Evolutionary conservation across 495 filamentous ascomycete genomes (phyloP).

Genomic region (Pseudotulostoma volvatum): DNA sequence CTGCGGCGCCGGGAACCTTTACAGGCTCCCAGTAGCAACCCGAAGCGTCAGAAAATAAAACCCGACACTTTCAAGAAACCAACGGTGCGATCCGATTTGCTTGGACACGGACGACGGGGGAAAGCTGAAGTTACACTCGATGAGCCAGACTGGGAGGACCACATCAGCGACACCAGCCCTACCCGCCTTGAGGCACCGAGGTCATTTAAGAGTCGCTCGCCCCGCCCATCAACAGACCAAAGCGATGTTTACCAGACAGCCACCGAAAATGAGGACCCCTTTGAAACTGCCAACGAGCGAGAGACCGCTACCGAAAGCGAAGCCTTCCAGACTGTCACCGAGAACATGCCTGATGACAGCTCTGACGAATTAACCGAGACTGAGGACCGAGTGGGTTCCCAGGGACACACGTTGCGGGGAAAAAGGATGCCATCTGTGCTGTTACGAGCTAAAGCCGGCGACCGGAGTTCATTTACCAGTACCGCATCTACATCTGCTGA

Average conservation of each 20-base stretch:
- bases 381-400: constrained; percentile 39
- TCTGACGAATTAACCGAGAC: constrained; percentile 80
- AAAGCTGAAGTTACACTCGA: constrained; percentile 59
- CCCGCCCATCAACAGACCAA: constrained; percentile 19
- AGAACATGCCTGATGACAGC: constrained; percentile 64
- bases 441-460: constrained; percentile 30
- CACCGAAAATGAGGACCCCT: constrained; percentile 70
- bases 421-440: constrained; percentile 25
- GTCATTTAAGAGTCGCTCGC: constrained; percentile 10
- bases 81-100: constrained; percentile 43
- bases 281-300: constrained; percentile 53
- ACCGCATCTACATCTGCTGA: constrained; percentile 81
- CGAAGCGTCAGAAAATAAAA: constrained; percentile 56
- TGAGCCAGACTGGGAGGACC: constrained; percentile 86
- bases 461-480: constrained; percentile 59
- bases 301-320: constrained; percentile 70
- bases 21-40: constrained; percentile 22
- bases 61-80: constrained; percentile 62
- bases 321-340: constrained; percentile 79
- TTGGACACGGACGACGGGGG: constrained; percentile 61
- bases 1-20: constrained; percentile 45
- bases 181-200: constrained; percentile 15
- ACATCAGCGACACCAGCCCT: constrained; percentile 37
- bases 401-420: constrained; percentile 14
- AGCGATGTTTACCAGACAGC: constrained; percentile 73